Percentiles rank a stretch among this genome's conserved stretches.
Evolutionary conservation across 2,329 filamentous ascomycete genomes (phyloP).

Genomic region (Coniochaeta pulveracea): DNA sequence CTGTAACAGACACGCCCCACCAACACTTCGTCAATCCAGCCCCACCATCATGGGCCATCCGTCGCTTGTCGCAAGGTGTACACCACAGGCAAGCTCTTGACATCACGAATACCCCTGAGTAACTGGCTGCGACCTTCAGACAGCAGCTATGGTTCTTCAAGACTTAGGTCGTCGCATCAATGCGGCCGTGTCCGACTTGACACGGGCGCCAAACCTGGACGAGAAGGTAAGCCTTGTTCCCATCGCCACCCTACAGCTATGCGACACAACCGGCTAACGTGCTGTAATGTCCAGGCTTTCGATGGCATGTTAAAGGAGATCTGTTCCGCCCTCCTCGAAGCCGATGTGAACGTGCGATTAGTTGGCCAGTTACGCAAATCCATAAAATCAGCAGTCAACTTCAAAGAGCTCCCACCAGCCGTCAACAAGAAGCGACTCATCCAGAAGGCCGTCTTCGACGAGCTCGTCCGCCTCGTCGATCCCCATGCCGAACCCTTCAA

Average conservation of each 20-base stretch:
- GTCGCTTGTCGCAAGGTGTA: neutral
- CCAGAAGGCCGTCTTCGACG: slow-evolving; percentile 95
- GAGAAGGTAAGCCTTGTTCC: slow-evolving; percentile 59
- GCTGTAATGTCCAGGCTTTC: slow-evolving; percentile 54
- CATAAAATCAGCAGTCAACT: slow-evolving; percentile 84
- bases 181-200: slow-evolving; percentile 86
- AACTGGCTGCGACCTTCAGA: slow-evolving; percentile 4
- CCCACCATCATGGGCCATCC: too few relatives aligned
- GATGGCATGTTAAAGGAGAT: slow-evolving; percentile 99
- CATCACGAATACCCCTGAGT: neutral
- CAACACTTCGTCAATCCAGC: slow-evolving; percentile 2
- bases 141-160: slow-evolving; percentile 84
- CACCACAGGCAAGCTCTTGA: neutral
- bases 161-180: slow-evolving; percentile 98
- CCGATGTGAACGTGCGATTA: slow-evolving; percentile 93
- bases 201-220: slow-evolving; percentile 83
- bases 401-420: slow-evolving; percentile 79
- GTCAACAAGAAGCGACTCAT: slow-evolving; percentile 98
- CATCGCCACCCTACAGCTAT: slow-evolving; percentile 5
- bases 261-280: slow-evolving; percentile 20
- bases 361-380: slow-evolving; percentile 87
- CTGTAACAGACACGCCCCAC: slow-evolving; percentile 3
- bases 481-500: slow-evolving; percentile 93
- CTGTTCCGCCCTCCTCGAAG: slow-evolving; percentile 86
- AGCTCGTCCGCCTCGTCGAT: slow-evolving; percentile 90